Base-by-base conservation (phyloP, 306 rosid species). In the Prunus fruticosa region DNA sequence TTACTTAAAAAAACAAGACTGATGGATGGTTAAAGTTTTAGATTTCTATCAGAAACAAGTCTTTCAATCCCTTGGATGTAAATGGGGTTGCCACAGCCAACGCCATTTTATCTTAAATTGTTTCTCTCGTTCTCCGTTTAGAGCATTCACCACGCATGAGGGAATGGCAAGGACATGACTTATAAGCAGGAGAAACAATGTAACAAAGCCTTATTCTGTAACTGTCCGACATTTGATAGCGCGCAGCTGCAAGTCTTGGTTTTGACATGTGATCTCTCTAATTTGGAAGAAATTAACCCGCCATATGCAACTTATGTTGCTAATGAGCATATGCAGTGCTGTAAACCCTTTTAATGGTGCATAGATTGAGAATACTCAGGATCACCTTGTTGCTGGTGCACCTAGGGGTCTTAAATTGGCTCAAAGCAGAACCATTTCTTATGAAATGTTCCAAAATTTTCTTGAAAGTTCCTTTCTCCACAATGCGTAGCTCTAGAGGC, bases 381-480 rank as follows among this genome's bases (percentile, higher is more conserved):
- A 92, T 80, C 34, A 23, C 80, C 46, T 72, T 80, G 54, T 94
- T 86, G 52, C 70, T 84, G 15, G 98, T 94, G 85, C 98, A 94
- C 83, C 98, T 80, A 15, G 98, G 98, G 7, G 91, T 94, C 93
- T 94, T 94, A 76, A 87, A 94, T 34, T 94, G 98, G 89, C 94
- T 84, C 75, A 94, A 27, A 0, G 95, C 95, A 0, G 91, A 88
- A 2, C 98, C 98, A 54, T 83, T 90, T 0, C 89, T 88, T 0
- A 92, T 82, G 69, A 83, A 94, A 27, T 73, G 61, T 20, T 94
- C 98, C 83, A 94, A 67, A 34, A 94, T 89, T 80, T 89, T 92
- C 84, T 76, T 90, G 73, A 92, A 94, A 30, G 95, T 86, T 0
- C 97, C 98, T 60, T 78, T 84, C 74, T 89, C 91, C 66, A 94